phyloP scores from a whole-genome alignment of 345 rosid species.

The Camelina laxa region DNA sequence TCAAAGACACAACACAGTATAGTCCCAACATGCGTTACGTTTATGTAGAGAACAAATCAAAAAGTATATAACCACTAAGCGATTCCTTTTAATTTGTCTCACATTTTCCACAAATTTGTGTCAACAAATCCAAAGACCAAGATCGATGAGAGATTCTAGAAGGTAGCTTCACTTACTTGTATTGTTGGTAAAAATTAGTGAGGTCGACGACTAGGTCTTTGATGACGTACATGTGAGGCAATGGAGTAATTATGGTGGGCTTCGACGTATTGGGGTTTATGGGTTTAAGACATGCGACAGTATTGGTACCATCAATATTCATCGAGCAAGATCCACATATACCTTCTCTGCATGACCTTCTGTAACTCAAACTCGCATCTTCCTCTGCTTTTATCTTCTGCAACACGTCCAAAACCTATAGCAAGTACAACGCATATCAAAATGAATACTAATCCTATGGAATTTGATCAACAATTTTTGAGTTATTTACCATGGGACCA shows the following conservation, averaged over 20 bases:
- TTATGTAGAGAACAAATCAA: no score
- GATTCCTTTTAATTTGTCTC: no score
- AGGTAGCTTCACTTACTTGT: conserved; percentile 48
- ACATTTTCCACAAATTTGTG: no score
- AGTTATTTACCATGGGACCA: conserved; percentile 56
- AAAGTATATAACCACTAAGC: no score
- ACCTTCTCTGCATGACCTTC: conserved; percentile 80
- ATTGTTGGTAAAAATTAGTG: conserved; percentile 68
- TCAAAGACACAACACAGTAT: not conserved
- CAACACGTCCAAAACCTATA: conserved; percentile 67
- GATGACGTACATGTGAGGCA: conserved; percentile 73
- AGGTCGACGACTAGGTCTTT: conserved; percentile 71
- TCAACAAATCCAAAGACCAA: no score
- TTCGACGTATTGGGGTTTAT: conserved; percentile 52
- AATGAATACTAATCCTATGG: not conserved
- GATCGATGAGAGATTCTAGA: not conserved
- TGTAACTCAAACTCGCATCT: conserved; percentile 60
- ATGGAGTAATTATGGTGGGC: conserved; percentile 61
- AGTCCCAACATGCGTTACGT: not conserved
- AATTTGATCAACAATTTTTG: not conserved
- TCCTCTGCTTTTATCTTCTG: conserved; percentile 76
- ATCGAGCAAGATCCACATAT: conserved; percentile 76
- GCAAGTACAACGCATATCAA: not conserved
- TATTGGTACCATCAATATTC: conserved; percentile 73
- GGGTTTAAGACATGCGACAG: conserved; percentile 72